Evolutionary conservation across 805 yeast species (phyloP), one percentile per base, ranked within the genome.

Genomic region (Metschnikowia chrysomelidarum): DNA sequence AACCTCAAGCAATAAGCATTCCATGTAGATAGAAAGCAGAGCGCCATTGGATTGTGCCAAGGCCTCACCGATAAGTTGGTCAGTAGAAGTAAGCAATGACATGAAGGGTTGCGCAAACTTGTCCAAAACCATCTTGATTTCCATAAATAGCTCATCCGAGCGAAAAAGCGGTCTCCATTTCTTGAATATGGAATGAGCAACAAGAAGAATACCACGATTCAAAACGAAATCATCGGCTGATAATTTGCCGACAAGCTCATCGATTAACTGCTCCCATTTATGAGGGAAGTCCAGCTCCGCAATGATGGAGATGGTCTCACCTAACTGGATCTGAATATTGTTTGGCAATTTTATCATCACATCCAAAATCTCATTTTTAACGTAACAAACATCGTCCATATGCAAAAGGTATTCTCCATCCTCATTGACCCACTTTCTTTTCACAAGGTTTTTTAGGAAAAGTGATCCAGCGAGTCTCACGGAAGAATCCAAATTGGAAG

Each of bases 201-300:
- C 98, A 7, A 79, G 74, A 38, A 94, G 66, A 4, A 94, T 89
- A 35, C 96, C 95, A 49, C 81, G 84, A 57, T 88, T 87, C 34
- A 78, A 73, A 10, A 71, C 68, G 71, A 84, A 76, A 53, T 87
- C 87, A n/a, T 71, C 73, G 3, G 64, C 57, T 2, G 82, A 74
- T 30, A 93, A 67, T 53, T 80, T 80, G 1, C 69, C 51, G 0
- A 88, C 86, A 42, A 93, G 69, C 37, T 82, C 83, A 48, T 83
- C 87, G 21, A 87, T 67, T 42, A 93, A 70, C 33, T 74, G 71
- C 2, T 80, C 78, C 99, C 99, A 93, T 32, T 79, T 68, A 24
- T 83, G 82, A 1, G 98, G 98, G 64, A 93, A 93, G 58, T 93
- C 99, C 40, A 88, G 80, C 57, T 89, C 96, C 3, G 99, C 98